These are phyloP conservation scores for Pleurotus giganteus DNA, from an alignment of 768 basidiomycete species.

Conservation along the genomic window DNA sequence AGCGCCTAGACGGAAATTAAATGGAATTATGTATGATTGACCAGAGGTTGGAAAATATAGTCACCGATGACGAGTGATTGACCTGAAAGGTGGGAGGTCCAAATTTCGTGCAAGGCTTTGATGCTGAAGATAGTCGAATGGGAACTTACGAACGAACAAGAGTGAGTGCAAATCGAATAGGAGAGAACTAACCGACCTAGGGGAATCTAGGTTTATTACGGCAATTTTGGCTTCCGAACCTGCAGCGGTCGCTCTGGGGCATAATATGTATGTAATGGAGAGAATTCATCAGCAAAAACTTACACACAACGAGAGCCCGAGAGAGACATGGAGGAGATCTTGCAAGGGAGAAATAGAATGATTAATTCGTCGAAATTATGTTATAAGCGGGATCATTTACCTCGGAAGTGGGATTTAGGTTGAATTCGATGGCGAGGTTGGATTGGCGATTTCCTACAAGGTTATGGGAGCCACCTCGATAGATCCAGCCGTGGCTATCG, in stretches of 20 bases:
- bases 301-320: slow-evolving; percentile 51
- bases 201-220: slow-evolving; percentile 38
- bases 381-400: slow-evolving; percentile 23
- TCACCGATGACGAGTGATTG: slow-evolving; percentile 54
- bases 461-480: slow-evolving; percentile 24
- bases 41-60: neutral
- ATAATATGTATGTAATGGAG: neutral
- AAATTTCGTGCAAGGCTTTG: slow-evolving; percentile 49
- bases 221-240: slow-evolving; percentile 52
- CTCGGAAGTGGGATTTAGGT: slow-evolving; percentile 37
- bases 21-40: neutral
- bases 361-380: slow-evolving; percentile 12
- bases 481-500: slow-evolving; percentile 53
- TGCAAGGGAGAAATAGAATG: neutral
- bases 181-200: slow-evolving; percentile 32
- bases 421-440: slow-evolving; percentile 32
- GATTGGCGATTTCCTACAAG: slow-evolving; percentile 7
- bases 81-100: slow-evolving; percentile 50
- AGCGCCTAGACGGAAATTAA: slow-evolving; percentile 40
- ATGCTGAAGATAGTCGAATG: slow-evolving; percentile 37
- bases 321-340: slow-evolving; percentile 53
- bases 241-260: slow-evolving; percentile 51
- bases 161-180: neutral
- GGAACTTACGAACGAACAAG: too few species aligned
- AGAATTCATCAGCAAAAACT: slow-evolving; percentile 18